phyloP scores from a whole-genome alignment of 768 basidiomycete genomes.

The Pisolithus microcarpus region DNA sequence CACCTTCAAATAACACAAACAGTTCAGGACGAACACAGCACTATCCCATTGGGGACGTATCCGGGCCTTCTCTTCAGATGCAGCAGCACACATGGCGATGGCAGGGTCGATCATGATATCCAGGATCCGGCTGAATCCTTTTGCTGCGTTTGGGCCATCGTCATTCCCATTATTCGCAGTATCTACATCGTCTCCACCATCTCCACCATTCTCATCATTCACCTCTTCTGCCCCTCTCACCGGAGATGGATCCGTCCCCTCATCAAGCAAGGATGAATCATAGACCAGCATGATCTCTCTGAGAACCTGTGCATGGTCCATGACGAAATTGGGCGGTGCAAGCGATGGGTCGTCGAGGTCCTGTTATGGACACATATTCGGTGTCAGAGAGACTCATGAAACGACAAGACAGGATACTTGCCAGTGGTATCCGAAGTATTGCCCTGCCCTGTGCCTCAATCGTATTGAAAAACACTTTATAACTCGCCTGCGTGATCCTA shows the following conservation, averaged over 20 bases:
- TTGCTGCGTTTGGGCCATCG: neutral
- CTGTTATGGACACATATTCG: slow-evolving; percentile 24
- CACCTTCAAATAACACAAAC: slow-evolving; percentile 76
- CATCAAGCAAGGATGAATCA: slow-evolving; percentile 62
- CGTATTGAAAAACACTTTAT: slow-evolving; percentile 81
- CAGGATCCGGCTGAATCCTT: slow-evolving; percentile 60
- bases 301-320: slow-evolving; percentile 78
- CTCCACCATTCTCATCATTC: too few relatives aligned
- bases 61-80: slow-evolving; percentile 58
- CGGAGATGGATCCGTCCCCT: slow-evolving; percentile 17
- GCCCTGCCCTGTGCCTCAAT: slow-evolving; percentile 79
- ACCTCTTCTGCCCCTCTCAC: neutral
- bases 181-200: too few relatives aligned
- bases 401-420: slow-evolving; percentile 21
- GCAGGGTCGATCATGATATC: slow-evolving; percentile 83
- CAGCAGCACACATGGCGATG: slow-evolving; percentile 62
- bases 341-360: slow-evolving; percentile 64
- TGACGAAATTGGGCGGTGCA: slow-evolving; percentile 67
- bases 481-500: slow-evolving; percentile 76
- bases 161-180: too few relatives aligned
- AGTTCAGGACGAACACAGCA: slow-evolving; percentile 81
- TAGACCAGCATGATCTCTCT: slow-evolving; percentile 88
- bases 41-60: slow-evolving; percentile 66
- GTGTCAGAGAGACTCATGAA: neutral
- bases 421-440: slow-evolving; percentile 45